Conservation (phyloP, 441 rosid species). For the Gossypium davidsonii region DNA sequence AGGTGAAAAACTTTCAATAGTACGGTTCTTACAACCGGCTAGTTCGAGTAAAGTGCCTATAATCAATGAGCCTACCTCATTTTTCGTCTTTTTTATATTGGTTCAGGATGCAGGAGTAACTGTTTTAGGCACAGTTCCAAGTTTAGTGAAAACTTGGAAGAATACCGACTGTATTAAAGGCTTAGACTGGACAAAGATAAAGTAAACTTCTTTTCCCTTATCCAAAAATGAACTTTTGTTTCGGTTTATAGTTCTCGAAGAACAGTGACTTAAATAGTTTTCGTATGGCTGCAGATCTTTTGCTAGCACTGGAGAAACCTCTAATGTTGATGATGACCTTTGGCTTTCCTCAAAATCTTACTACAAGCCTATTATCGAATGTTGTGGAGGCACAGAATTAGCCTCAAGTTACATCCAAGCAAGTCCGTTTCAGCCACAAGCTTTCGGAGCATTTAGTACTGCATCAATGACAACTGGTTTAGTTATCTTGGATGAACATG, state of each 20-base stretch:
- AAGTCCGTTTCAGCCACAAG: constrained; percentile 68
- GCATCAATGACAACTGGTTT: constrained; percentile 69
- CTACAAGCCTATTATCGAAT: constrained; percentile 70
- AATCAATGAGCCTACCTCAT: neutral
- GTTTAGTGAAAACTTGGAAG: constrained; percentile 84
- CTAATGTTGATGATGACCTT: constrained; percentile 85
- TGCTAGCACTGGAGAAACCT: constrained; percentile 73
- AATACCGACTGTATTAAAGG: constrained; percentile 61
- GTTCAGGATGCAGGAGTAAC: constrained; percentile 86
- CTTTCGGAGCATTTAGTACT: constrained; percentile 78
- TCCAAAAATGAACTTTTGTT: neutral
- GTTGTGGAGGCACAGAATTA: constrained; percentile 88
- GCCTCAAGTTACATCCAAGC: constrained; percentile 72
- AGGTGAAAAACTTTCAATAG: constrained; percentile 32
- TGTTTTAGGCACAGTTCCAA: constrained; percentile 79
- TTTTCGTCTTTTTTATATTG: constrained; percentile 4
- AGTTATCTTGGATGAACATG: constrained; percentile 71
- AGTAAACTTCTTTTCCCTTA: constrained; percentile 26
- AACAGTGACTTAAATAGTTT: neutral
- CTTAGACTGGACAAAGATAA: constrained; percentile 72
- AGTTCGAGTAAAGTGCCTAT: neutral
- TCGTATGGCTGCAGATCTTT: constrained; percentile 37
- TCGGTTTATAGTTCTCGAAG: neutral
- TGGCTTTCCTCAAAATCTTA: constrained; percentile 87
- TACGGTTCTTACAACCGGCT: neutral